These are phyloP conservation scores for Baorangia bicolor DNA, from an alignment of 768 basidiomycete genomes.

Conservation along the genomic window DNA sequence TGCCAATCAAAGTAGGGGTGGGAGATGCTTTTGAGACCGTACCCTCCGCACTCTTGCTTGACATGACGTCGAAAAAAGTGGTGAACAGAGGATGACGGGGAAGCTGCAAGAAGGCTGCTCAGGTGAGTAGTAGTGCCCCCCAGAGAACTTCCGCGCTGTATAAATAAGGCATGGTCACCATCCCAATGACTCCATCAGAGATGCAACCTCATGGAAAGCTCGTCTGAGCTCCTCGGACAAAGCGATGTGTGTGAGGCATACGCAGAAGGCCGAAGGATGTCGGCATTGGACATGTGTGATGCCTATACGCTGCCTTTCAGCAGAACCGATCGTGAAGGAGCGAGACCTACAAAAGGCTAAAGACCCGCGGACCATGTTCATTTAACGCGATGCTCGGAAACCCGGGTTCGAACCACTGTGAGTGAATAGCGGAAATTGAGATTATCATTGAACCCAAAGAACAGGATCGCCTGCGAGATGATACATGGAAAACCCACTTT, in stretches of 20 bases:
- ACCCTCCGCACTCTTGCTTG: slow-evolving; percentile 1
- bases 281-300: not conserved
- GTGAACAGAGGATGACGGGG: not conserved
- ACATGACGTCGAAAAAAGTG: slow-evolving; percentile 7
- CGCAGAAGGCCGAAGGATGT: not conserved
- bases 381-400: not conserved
- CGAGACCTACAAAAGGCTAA: not conserved
- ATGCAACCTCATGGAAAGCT: not conserved
- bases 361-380: not conserved
- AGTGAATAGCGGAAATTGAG: not conserved
- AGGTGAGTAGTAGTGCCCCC: not conserved
- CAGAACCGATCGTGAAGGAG: not conserved
- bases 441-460: not conserved
- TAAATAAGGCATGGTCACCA: slow-evolving; percentile 13
- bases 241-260: not conserved
- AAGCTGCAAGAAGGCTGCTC: not conserved
- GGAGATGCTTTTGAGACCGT: not conserved
- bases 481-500: not conserved
- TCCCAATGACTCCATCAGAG: not conserved
- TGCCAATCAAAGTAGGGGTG: not conserved
- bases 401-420: not conserved
- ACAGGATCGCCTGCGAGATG: not conserved
- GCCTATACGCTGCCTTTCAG: not conserved
- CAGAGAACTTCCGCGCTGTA: not conserved
- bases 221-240: not conserved